A percentile compares a stretch with the other conserved stretches of the same genome.
phyloP scores from a whole-genome alignment of 176 grass and related monocot genomes.

The Areca catechu region DNA sequence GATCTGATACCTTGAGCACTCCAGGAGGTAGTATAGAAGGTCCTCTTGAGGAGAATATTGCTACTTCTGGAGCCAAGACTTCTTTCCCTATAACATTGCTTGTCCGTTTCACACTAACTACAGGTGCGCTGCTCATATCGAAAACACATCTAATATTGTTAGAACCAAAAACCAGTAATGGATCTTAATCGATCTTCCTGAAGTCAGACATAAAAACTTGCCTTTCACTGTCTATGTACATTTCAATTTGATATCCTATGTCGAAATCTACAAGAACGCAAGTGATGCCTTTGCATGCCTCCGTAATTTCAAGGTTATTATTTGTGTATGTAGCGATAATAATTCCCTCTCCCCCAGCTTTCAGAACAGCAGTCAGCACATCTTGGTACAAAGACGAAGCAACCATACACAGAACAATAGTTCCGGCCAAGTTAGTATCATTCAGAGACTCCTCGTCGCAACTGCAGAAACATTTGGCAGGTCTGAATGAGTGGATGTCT shows the following conservation, averaged over 20 bases:
- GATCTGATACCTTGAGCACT: constrained; percentile 3
- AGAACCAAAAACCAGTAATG: too few relatives aligned
- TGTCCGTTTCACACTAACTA: not conserved
- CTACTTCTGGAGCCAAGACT: constrained; percentile 15
- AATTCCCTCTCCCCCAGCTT: constrained; percentile 2
- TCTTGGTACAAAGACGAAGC: not conserved
- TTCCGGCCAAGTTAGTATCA: constrained; percentile 3
- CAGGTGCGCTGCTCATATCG: not conserved
- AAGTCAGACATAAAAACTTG: too few relatives aligned
- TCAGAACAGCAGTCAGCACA: not conserved
- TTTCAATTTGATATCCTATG: not conserved
- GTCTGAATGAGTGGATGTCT: too few relatives aligned
- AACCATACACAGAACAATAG: constrained; percentile 4
- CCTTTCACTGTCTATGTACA: not conserved
- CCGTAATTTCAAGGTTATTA: not conserved
- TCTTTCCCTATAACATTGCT: not conserved
- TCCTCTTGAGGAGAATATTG: constrained; percentile 17
- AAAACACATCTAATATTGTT: too few relatives aligned
- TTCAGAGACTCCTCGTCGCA: constrained; percentile 9
- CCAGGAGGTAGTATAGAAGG: not conserved
- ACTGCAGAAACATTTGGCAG: not conserved
- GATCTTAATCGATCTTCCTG: too few relatives aligned
- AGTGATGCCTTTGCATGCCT: not conserved
- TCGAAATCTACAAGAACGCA: constrained; percentile 14
- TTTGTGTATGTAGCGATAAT: constrained; percentile 7